Conservation (phyloP, 2,329 filamentous ascomycete species). For the Penicillium concentricum region DNA sequence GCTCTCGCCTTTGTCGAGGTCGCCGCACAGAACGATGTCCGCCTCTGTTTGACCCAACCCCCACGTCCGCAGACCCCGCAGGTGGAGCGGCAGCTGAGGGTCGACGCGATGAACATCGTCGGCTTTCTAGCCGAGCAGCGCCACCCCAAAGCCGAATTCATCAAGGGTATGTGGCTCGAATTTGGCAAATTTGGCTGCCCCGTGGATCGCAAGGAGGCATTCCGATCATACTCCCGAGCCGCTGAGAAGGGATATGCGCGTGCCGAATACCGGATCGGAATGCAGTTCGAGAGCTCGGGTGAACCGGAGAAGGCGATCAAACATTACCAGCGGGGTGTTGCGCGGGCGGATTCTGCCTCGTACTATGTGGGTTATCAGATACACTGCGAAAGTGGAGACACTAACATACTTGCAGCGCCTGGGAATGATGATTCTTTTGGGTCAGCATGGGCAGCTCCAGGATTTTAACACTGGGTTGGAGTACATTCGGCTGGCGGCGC, state of each 20-base stretch:
- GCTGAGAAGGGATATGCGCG: slow-evolving; percentile 81
- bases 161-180: slow-evolving; percentile 94
- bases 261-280: slow-evolving; percentile 95
- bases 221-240: slow-evolving; percentile 79
- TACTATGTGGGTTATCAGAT: slow-evolving; percentile 54
- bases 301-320: slow-evolving; percentile 86
- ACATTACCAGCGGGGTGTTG: slow-evolving; percentile 82
- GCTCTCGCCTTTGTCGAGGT: slow-evolving; percentile 86
- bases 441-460: slow-evolving; percentile 85
- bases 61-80: slow-evolving; percentile 75
- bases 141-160: slow-evolving; percentile 91
- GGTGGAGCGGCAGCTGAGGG: slow-evolving; percentile 80
- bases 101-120: slow-evolving; percentile 90
- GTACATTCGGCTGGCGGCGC: slow-evolving; percentile 77
- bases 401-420: slow-evolving; percentile 60
- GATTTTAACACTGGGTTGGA: slow-evolving; percentile 76
- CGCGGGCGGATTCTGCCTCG: slow-evolving; percentile 81
- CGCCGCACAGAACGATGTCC: slow-evolving; percentile 70
- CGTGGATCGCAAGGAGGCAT: slow-evolving; percentile 92
- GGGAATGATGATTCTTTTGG: slow-evolving; percentile 96
- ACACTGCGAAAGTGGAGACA: slow-evolving; percentile 1
- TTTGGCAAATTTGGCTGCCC: slow-evolving; percentile 94
- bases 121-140: slow-evolving; percentile 84
- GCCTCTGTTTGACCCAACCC: slow-evolving; percentile 59
- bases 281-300: slow-evolving; percentile 95